Conservation (phyloP, 768 basidiomycete species). For the Sistotremastrum niveocremeum region DNA sequence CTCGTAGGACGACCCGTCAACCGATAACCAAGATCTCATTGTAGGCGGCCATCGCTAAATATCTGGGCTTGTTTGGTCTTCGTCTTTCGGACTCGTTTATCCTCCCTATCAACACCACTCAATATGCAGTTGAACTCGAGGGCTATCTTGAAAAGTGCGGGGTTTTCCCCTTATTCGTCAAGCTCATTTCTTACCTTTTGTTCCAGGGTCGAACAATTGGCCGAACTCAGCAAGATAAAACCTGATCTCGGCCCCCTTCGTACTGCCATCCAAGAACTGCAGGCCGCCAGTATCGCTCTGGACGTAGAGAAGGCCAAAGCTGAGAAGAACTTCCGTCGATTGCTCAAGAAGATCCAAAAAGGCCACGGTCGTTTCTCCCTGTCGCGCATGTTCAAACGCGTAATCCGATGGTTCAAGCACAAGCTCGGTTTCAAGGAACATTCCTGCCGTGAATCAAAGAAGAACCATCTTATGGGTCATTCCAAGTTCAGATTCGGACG, state of each 20-base stretch:
- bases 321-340: conserved; percentile 34
- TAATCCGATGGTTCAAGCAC: no score
- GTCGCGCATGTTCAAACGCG: no score
- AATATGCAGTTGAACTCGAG: conserved; percentile 45
- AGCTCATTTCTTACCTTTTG: neutral
- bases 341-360: conserved; percentile 3
- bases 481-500: conserved; percentile 15
- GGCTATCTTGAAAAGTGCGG: conserved; percentile 40
- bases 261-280: conserved; percentile 31
- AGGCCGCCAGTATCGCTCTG: conserved; percentile 36
- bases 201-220: conserved; percentile 38
- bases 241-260: conserved; percentile 29
- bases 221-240: conserved; percentile 8
- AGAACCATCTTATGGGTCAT: neutral
- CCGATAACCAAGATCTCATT: neutral
- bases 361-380: no score
- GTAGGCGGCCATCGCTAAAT: conserved; percentile 53
- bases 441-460: no score
- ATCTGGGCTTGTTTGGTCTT: conserved; percentile 44
- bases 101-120: conserved; percentile 56
- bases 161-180: neutral
- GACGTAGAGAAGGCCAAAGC: conserved; percentile 47
- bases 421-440: no score
- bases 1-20: neutral
- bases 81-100: conserved; percentile 40